A percentile compares a stretch with the other conserved stretches of the same genome.
phyloP scores from a whole-genome alignment of 345 rosid genomes.

The Camelina sativa region DNA sequence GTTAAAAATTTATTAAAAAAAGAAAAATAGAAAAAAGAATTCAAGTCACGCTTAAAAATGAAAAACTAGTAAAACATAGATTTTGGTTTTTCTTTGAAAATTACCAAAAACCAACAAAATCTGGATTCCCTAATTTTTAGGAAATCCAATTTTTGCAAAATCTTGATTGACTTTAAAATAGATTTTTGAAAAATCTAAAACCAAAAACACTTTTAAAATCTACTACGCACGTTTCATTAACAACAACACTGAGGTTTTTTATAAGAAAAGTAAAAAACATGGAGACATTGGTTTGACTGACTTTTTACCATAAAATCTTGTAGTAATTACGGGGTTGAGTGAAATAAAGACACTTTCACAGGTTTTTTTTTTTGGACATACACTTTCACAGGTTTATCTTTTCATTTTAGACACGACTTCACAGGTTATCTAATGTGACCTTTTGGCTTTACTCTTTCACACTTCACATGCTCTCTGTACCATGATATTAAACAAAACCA shows the following conservation, averaged over 20 bases:
- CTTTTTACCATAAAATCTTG: slow-evolving; percentile 1
- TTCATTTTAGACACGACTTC: background rate
- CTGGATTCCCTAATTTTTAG: too few relatives aligned
- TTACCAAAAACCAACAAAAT: too few relatives aligned
- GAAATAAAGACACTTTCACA: slow-evolving; percentile 5
- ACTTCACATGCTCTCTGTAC: slow-evolving; percentile 35
- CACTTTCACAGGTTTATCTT: background rate
- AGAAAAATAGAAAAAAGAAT: too few relatives aligned
- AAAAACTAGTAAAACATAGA: too few relatives aligned
- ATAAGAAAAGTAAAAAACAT: background rate
- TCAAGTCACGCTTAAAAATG: too few relatives aligned
- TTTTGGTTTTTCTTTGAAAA: too few relatives aligned
- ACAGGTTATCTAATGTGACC: slow-evolving; percentile 27
- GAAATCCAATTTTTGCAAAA: too few relatives aligned
- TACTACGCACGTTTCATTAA: background rate
- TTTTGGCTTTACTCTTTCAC: slow-evolving; percentile 15
- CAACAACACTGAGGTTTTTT: background rate
- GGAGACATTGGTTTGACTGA: background rate
- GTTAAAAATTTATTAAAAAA: too few relatives aligned
- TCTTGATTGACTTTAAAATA: too few relatives aligned
- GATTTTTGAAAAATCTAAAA: too few relatives aligned
- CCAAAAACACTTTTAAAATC: too few relatives aligned
- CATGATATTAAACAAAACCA: background rate
- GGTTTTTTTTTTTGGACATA: background rate
- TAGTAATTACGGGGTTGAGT: too few relatives aligned